These are phyloP conservation scores for Colletotrichum liriopes DNA, from an alignment of 2,329 filamentous ascomycete species.

Conservation along the genomic window DNA sequence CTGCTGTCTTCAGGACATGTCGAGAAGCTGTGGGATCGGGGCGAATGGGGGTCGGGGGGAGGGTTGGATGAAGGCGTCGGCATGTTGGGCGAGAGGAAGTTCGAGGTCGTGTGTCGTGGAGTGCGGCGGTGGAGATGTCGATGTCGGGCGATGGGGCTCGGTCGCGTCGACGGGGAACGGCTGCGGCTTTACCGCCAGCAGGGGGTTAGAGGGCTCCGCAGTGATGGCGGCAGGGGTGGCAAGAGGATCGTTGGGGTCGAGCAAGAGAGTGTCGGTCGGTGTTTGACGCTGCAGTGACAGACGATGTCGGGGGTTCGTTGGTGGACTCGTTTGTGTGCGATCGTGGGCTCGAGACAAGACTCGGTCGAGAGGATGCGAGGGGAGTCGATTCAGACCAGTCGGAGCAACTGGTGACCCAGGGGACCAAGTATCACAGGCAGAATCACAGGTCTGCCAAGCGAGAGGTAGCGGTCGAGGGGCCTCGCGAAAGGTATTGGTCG, in stretches of 20 bases:
- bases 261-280: slow-evolving; percentile 16
- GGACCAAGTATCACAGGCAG: neutral
- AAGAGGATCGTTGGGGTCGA: neutral
- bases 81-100: slow-evolving; percentile 52
- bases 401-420: slow-evolving; percentile 7
- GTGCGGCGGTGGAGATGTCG: slow-evolving; percentile 32
- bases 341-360: slow-evolving; percentile 9
- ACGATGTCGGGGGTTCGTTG: slow-evolving; percentile 6
- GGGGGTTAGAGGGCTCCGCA: slow-evolving; percentile 36
- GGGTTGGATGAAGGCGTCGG: slow-evolving; percentile 63
- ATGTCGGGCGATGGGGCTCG: slow-evolving; percentile 42
- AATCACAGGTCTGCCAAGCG: slow-evolving; percentile 36
- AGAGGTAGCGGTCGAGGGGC: slow-evolving; percentile 24
- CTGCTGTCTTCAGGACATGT: slow-evolving; percentile 61
- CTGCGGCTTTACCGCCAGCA: slow-evolving; percentile 42
- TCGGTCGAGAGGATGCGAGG: slow-evolving; percentile 31
- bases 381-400: slow-evolving; percentile 18
- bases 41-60: slow-evolving; percentile 55
- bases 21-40: slow-evolving; percentile 56
- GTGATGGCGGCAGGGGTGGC: slow-evolving; percentile 35
- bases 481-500: slow-evolving; percentile 35
- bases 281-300: slow-evolving; percentile 5
- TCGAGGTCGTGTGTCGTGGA: slow-evolving; percentile 32
- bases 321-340: neutral
- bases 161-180: slow-evolving; percentile 42